Percentiles rank a stretch among this genome's conserved stretches.
These are phyloP conservation scores for Cladosporium sp. DNA, from an alignment of 2,329 filamentous ascomycete species.

Conservation along the genomic window DNA sequence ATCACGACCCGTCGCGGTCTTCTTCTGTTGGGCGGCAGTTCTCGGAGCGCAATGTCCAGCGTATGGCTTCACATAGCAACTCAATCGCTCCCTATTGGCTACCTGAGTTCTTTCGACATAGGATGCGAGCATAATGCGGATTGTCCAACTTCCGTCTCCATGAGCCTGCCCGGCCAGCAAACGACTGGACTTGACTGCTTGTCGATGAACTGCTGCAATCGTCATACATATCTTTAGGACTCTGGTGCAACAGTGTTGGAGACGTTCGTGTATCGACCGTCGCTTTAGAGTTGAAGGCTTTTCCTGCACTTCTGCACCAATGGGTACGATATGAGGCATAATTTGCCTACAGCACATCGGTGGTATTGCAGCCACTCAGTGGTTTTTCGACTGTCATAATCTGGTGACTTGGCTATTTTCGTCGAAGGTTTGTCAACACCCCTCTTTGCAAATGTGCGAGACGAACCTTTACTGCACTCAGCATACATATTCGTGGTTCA, in stretches of 20 bases:
- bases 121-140: background rate
- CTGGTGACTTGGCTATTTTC: background rate
- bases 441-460: background rate
- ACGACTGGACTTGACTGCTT: background rate
- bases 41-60: background rate
- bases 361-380: background rate
- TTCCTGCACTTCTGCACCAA: background rate
- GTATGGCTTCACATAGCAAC: background rate
- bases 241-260: background rate
- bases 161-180: background rate
- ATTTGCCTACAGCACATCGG: background rate
- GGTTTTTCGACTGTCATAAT: background rate
- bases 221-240: background rate
- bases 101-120: background rate
- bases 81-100: background rate
- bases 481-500: background rate
- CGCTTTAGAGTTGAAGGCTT: background rate
- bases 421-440: background rate
- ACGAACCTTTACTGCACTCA: background rate
- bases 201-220: background rate
- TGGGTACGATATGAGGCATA: background rate
- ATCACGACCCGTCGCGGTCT: background rate
- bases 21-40: background rate
- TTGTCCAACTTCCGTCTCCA: background rate
- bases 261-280: background rate